Evolutionary conservation across 768 basidiomycete species (phyloP), one percentile per base, ranked within the genome.

Genomic region (Rossbeevera mucosa): DNA sequence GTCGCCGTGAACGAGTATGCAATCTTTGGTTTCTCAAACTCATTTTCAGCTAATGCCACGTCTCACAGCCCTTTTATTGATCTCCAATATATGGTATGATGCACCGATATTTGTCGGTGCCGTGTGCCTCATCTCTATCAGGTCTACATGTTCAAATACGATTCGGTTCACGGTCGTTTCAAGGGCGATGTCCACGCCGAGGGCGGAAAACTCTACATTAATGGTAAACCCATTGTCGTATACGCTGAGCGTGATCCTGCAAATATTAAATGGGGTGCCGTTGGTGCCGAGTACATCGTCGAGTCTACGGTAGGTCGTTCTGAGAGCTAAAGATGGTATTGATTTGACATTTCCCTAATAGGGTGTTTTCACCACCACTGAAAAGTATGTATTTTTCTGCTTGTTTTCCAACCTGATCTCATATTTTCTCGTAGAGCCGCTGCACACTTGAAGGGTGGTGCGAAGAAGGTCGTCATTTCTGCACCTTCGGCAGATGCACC

Each of bases 391-490:
- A 63, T 60, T 69, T 60, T 38, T 1, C 11, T 29, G 4, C 1
- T 31, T 21, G n/a, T 28, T 33, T 25, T 51, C 22, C 33, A 6
- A 7, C 38, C 18, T 46, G 24, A 47, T 65, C 22, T 50, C 14
- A 42, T 52, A 18, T 49, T 53, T 20, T 21, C 47, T 46, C n/a
- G 4, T 51, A 89, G 86, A 79, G 95, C 95, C 50, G 79, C 79
- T 44, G 86, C 83, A 61, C 95, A 99, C 77, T 78, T 99, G 75
- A 93, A 94, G 76, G 95, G 95, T 63, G 95, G 95, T 71, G 95
- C 95, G 68, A 97, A 98, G 86, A 99, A 97, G 80, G 95, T 99
- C 70, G 80, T 99, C 77, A 98, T 99, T 82, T 95, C 94, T 59
- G 95, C 95, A 44, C 95, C 95, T 61, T 98, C 95, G n/a, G 81